Conservation (phyloP, 1,284 basidiomycete genomes). For the Leccinum insolens region DNA sequence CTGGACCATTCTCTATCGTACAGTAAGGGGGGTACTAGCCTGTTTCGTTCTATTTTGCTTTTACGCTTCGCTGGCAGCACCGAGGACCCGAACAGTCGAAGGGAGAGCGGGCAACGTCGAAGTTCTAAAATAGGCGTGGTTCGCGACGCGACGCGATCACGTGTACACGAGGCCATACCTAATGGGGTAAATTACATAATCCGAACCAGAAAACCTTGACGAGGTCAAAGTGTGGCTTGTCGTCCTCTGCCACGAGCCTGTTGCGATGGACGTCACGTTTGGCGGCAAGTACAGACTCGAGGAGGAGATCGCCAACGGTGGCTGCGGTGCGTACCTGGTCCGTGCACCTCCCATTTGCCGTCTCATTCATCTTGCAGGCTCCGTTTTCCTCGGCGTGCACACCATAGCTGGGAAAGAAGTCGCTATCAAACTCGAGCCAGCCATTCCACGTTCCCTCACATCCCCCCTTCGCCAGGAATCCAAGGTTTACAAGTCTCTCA, state of each 20-base stretch:
- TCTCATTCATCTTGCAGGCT: constrained; percentile 51
- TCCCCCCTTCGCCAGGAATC: constrained; percentile 89
- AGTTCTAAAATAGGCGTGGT: constrained; percentile 1
- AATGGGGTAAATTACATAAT: constrained; percentile 24
- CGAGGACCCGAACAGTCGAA: constrained; percentile 9
- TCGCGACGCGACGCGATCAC: constrained; percentile 30
- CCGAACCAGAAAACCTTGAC: constrained; percentile 18
- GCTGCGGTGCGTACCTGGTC: constrained; percentile 71
- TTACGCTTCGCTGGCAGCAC: neutral
- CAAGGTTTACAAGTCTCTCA: constrained; percentile 90
- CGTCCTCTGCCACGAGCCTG: constrained; percentile 15
- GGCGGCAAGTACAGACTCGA: constrained; percentile 93
- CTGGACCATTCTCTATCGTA: neutral
- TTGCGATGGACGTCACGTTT: constrained; percentile 70
- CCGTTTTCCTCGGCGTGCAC: constrained; percentile 94
- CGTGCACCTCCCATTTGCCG: constrained; percentile 1
- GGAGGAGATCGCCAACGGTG: constrained; percentile 94
- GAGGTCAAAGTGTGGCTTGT: neutral
- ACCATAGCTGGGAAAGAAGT: constrained; percentile 96
- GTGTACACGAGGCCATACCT: constrained; percentile 18
- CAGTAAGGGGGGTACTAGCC: neutral
- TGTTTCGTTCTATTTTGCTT: neutral
- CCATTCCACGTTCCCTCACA: constrained; percentile 53
- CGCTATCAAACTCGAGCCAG: constrained; percentile 95
- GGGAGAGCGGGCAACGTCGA: neutral